Base-by-base conservation (phyloP, 208 protist species). In the Crithidia fasciculata region DNA sequence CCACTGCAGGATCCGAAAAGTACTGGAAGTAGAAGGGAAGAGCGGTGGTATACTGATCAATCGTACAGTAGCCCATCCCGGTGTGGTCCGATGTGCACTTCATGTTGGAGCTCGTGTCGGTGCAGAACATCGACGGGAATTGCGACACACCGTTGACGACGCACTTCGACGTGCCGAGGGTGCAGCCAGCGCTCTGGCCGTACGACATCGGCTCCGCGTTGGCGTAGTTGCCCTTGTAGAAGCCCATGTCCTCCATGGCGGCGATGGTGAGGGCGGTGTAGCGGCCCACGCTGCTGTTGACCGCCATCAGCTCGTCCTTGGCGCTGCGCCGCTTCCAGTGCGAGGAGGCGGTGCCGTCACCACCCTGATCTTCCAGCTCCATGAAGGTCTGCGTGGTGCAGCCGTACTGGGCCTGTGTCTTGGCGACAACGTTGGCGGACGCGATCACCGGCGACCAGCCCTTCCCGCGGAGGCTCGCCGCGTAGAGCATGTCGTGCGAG, bases 231-330 rank as follows among this genome's bases (percentile, higher is more conserved):
- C 76, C 89, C 5, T 55, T 43, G 81, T 96, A 98, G 62, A 75
- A 93, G 16, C 85, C 85, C 12, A 89, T 67, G 69, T 96, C 90
- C 36, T 95, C 78, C 53, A 98, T 90, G 3, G 82, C 56, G 0
- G 91, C 81, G 56, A 98, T 79, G 16, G 95, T 98, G 4, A 98
- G 56, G 8, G 74, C 81, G 41, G 69, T 89, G 71, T 85, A 89
- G 62, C 60, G 91, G 36, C 28, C 78, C 44, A 45, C 63, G 54
- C 18, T 16, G 36, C 10, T 39, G 18, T 74, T 69, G 9, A 73
- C 85, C 18, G 83, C 65, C 92, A 98, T 98, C 28, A 28, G 28
- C 28, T 28, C 28, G 28, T 28, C 28, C 28, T 28, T 28, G 28
- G 28, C 28, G 28, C 28, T 28, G 28, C 28, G 28, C 28, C 28